Conservation (phyloP, 148 eudicot genomes). For the Fagopyrum homotropicum region DNA sequence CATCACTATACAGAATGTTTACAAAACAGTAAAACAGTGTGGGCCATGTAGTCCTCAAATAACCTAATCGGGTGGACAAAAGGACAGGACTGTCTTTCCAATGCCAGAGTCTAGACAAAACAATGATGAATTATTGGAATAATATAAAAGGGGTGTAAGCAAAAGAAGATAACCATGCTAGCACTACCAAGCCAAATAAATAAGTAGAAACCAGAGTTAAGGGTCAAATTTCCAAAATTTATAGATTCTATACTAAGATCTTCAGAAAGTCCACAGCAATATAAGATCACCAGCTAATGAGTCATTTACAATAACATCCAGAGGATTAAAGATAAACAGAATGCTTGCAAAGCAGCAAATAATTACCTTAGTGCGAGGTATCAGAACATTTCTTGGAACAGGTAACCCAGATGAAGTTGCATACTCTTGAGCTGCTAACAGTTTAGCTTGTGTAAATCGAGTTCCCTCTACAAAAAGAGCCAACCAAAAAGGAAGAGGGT, state of each 20-base stretch:
- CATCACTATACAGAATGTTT: background rate
- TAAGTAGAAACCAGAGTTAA: background rate
- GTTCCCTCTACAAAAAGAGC: slow-evolving; percentile 98
- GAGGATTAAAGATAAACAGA: background rate
- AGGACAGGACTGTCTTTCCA: background rate
- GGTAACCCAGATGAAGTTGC: slow-evolving; percentile 33
- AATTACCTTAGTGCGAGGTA: slow-evolving; percentile 88
- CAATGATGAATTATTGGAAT: background rate
- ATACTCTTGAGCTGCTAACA: slow-evolving; percentile 94
- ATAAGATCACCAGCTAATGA: background rate
- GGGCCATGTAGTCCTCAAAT: background rate
- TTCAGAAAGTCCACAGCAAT: background rate
- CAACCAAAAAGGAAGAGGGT: slow-evolving; percentile 88
- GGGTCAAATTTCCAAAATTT: background rate
- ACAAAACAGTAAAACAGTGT: no score
- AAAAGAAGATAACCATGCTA: background rate
- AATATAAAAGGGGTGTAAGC: background rate
- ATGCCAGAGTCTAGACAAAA: background rate
- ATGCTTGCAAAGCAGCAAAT: background rate
- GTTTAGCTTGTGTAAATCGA: slow-evolving; percentile 86
- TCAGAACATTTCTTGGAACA: slow-evolving; percentile 79
- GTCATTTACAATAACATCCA: no score
- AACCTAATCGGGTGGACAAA: background rate
- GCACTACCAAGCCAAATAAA: background rate
- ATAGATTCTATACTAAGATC: background rate